Percentiles rank a stretch among this genome's conserved stretches.
Evolutionary conservation across 1,284 basidiomycete species (phyloP).

Genomic region (Puccinia polysora): DNA sequence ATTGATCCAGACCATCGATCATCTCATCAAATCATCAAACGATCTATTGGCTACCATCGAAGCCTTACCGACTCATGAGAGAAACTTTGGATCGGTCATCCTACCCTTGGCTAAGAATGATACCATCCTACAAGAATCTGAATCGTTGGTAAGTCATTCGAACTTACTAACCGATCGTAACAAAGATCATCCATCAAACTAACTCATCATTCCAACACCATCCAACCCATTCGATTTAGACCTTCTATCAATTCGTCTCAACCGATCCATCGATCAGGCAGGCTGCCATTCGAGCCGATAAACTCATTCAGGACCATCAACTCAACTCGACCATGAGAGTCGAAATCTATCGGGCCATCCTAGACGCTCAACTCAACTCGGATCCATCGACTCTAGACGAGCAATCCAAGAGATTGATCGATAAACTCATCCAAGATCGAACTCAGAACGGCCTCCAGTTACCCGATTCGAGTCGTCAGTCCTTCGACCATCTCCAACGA

Average conservation of each 20-base stretch:
- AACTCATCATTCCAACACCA: not conserved
- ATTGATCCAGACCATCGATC: conserved; percentile 61
- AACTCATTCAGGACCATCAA: conserved; percentile 63
- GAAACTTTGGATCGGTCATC: conserved; percentile 55
- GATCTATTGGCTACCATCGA: conserved; percentile 61
- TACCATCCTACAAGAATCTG: conserved; percentile 60
- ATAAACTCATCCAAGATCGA: conserved; percentile 71
- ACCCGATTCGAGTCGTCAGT: conserved; percentile 61
- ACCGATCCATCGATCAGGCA: conserved; percentile 66
- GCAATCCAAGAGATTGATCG: conserved; percentile 67
- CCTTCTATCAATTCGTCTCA: conserved; percentile 75
- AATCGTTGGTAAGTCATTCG: conserved; percentile 55
- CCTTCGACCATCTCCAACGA: conserved; percentile 57
- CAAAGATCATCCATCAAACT: not conserved
- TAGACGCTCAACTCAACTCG: conserved; percentile 65
- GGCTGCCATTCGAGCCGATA: conserved; percentile 67
- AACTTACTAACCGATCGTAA: not conserved
- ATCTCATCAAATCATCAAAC: conserved; percentile 61
- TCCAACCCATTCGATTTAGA: not conserved
- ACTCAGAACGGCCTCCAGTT: conserved; percentile 70
- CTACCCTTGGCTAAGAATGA: conserved; percentile 62
- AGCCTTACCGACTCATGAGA: conserved; percentile 59
- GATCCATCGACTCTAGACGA: conserved; percentile 60
- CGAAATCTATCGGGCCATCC: conserved; percentile 68
- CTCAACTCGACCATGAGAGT: conserved; percentile 70